Evolutionary conservation across 1,139 yeast genomes (phyloP).

Genomic region (Lodderomyces parapsilosis): DNA sequence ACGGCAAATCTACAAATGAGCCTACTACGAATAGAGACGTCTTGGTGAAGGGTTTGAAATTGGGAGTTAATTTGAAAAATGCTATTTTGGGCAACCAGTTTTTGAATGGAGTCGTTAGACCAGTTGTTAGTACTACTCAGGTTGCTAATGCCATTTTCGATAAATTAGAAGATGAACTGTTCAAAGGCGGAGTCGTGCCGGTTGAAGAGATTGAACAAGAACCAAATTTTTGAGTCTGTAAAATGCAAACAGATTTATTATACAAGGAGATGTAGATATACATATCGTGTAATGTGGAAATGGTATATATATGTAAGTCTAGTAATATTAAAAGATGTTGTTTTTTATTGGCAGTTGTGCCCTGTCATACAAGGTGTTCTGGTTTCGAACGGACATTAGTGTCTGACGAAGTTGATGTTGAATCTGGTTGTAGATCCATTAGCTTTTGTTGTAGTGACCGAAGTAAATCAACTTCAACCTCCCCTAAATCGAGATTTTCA

Average conservation of each 20-base stretch:
- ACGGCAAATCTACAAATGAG: conserved; percentile 19
- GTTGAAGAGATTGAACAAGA: conserved; percentile 6
- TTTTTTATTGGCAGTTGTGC: too few species aligned
- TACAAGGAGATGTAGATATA: conserved; percentile 2
- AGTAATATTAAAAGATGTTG: neutral
- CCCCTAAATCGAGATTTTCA: conserved; percentile 21
- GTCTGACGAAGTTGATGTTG: neutral
- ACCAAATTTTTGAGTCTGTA: conserved; percentile 44
- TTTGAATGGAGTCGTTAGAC: conserved; percentile 54
- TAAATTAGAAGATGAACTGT: conserved; percentile 48
- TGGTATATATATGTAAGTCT: neutral
- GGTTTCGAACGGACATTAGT: neutral
- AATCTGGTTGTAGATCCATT: neutral
- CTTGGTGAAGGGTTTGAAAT: conserved; percentile 25
- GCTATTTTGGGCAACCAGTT: conserved; percentile 28
- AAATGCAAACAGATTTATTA: too few species aligned
- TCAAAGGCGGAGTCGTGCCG: conserved; percentile 53
- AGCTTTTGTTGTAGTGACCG: conserved; percentile 21
- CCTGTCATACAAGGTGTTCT: neutral
- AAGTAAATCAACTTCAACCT: conserved; percentile 28
- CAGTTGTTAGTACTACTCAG: conserved; percentile 64
- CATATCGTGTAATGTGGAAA: neutral
- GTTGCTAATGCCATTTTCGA: conserved; percentile 64
- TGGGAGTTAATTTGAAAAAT: conserved; percentile 46
- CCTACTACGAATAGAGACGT: conserved; percentile 27